Evolutionary conservation across 441 rosid species (phyloP).

Genomic region (Pelargonium fulgidum): DNA sequence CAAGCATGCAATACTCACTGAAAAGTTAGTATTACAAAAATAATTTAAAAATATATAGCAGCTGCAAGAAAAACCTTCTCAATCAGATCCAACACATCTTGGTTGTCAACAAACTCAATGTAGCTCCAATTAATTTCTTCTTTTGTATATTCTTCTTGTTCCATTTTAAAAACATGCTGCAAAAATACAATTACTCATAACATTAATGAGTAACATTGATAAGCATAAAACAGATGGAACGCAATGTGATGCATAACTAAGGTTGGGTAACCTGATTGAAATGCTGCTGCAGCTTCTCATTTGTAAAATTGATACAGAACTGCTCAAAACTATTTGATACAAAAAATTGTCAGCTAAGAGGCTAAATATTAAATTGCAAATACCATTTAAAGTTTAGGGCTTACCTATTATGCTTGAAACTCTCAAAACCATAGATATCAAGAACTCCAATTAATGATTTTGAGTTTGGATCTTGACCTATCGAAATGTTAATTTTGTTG

Average conservation of each 20-base stretch:
- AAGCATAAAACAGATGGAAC: not conserved
- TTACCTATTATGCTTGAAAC: conserved; percentile 95
- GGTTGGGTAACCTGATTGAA: conserved; percentile 99
- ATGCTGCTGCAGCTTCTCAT: conserved; percentile 98
- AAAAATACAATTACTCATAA: conserved; percentile 8
- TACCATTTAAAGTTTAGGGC: conserved; percentile 12
- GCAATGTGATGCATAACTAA: conserved; percentile 22
- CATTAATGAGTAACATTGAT: too few species aligned
- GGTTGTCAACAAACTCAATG: conserved; percentile 97
- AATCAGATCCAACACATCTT: conserved; percentile 96
- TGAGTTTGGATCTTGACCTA: conserved; percentile 98
- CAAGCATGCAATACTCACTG: conserved; percentile 14
- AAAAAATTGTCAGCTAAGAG: conserved; percentile 19
- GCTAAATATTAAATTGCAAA: not conserved
- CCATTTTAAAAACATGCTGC: conserved; percentile 99
- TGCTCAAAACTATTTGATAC: conserved; percentile 72
- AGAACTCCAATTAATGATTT: conserved; percentile 90
- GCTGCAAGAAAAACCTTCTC: conserved; percentile 69
- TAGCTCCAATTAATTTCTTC: conserved; percentile 99
- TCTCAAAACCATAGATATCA: conserved; percentile 98
- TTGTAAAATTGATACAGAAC: conserved; percentile 98
- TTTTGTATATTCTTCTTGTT: conserved; percentile 95
- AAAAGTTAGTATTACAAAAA: conserved; percentile 9
- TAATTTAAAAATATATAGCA: conserved; percentile 3
- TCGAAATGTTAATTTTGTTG: conserved; percentile 81